phyloP scores from a whole-genome alignment of 208 protist species.

The Polymyxa betae region DNA sequence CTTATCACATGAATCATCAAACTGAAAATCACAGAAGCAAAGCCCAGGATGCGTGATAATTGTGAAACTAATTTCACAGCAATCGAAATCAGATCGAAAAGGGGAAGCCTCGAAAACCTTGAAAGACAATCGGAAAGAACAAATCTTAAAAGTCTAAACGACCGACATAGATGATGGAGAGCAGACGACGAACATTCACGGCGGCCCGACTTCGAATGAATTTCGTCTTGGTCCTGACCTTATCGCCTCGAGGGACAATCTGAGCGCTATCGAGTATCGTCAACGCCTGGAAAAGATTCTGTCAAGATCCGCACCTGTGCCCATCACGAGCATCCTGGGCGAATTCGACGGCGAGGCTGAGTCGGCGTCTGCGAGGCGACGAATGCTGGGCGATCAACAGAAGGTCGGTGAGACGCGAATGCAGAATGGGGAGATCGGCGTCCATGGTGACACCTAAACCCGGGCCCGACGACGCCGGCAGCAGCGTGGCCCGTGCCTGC shows the following conservation, averaged over 20 bases:
- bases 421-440: background rate
- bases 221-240: background rate
- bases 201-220: background rate
- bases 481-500: too few relatives aligned
- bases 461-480: too few relatives aligned
- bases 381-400: background rate
- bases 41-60: too few relatives aligned
- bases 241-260: background rate
- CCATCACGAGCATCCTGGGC: slow-evolving; percentile 10
- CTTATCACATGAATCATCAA: too few relatives aligned
- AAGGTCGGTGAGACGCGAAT: background rate
- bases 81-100: too few relatives aligned
- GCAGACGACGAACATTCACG: background rate
- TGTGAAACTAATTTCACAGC: too few relatives aligned
- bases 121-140: background rate
- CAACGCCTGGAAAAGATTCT: background rate
- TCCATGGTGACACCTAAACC: too few relatives aligned
- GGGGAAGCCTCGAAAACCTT: too few relatives aligned
- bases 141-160: background rate
- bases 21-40: background rate
- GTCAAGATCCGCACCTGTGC: background rate
- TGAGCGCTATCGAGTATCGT: slow-evolving; percentile 4
- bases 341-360: slow-evolving; percentile 7
- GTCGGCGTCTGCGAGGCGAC: background rate
- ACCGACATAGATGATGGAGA: background rate